Evolutionary conservation across 148 eudicot genomes (phyloP).

Genomic region (Cornus suecica): DNA sequence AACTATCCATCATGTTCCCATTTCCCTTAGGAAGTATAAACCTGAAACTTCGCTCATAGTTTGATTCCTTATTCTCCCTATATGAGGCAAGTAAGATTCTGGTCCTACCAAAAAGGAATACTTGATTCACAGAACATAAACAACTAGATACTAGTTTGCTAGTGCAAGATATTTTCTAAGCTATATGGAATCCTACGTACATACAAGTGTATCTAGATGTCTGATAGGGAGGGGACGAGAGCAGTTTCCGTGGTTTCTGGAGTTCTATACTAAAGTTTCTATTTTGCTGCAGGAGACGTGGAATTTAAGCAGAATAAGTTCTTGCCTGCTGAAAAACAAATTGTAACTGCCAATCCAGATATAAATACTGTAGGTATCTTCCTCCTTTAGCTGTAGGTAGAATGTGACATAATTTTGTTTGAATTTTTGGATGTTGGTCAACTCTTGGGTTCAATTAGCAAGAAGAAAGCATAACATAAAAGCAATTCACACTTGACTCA

Average conservation of each 20-base stretch:
- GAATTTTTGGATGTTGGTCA: not conserved
- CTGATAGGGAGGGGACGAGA: not conserved
- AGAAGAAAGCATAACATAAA: not conserved
- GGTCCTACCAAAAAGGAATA: too few species aligned
- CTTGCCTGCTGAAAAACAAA: conserved; percentile 86
- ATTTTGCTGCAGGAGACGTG: conserved; percentile 74
- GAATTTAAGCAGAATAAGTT: conserved; percentile 97
- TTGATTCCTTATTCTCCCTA: not conserved
- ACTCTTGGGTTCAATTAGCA: not conserved
- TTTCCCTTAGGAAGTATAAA: not conserved
- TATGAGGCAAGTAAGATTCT: too few species aligned
- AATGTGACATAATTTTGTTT: not conserved
- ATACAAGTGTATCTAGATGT: not conserved
- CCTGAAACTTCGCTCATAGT: not conserved
- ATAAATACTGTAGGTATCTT: conserved; percentile 62
- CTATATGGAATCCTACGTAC: not conserved
- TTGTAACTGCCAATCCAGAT: conserved; percentile 93
- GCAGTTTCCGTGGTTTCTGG: not conserved
- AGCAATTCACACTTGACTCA: not conserved
- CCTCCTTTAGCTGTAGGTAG: not conserved
- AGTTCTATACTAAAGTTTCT: not conserved
- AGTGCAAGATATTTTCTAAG: not conserved
- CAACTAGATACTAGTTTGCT: not conserved
- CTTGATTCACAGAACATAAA: not conserved
- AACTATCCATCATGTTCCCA: too few species aligned